A percentile compares a stretch with the other conserved stretches of the same genome.
Conservation (phyloP, 768 basidiomycete genomes). For the Naganishia friedmannii region DNA sequence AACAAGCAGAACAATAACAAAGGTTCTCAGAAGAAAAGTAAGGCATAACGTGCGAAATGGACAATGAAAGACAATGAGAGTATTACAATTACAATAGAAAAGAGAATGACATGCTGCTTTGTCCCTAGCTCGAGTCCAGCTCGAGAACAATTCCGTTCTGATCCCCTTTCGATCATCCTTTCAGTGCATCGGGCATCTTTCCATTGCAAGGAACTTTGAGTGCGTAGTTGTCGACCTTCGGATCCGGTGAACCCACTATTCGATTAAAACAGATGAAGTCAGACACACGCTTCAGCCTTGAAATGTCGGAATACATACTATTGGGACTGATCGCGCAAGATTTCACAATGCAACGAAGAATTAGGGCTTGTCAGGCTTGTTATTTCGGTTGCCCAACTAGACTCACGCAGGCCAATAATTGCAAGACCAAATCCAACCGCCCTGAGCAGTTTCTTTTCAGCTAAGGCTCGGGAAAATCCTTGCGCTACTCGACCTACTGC, state of each 20-base stretch:
- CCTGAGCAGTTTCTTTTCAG: background rate
- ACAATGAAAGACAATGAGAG: background rate
- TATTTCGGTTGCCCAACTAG: background rate
- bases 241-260: background rate
- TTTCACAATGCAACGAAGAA: too few relatives aligned
- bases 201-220: conserved; percentile 8
- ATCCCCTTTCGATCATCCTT: background rate
- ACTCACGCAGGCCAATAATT: conserved; percentile 22
- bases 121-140: background rate
- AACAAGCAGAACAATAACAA: conserved; percentile 4
- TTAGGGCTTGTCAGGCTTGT: background rate
- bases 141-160: background rate
- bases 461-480: background rate
- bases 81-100: background rate
- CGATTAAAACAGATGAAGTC: background rate
- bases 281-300: background rate
- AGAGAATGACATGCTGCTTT: background rate
- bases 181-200: background rate
- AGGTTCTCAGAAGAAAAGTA: background rate
- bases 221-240: background rate
- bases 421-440: background rate
- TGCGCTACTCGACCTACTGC: background rate
- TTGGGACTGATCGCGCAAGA: background rate
- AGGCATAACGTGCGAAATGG: background rate
- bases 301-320: background rate